phyloP scores from a whole-genome alignment of 805 yeast species.

The Metschnikowia reukaufii region DNA sequence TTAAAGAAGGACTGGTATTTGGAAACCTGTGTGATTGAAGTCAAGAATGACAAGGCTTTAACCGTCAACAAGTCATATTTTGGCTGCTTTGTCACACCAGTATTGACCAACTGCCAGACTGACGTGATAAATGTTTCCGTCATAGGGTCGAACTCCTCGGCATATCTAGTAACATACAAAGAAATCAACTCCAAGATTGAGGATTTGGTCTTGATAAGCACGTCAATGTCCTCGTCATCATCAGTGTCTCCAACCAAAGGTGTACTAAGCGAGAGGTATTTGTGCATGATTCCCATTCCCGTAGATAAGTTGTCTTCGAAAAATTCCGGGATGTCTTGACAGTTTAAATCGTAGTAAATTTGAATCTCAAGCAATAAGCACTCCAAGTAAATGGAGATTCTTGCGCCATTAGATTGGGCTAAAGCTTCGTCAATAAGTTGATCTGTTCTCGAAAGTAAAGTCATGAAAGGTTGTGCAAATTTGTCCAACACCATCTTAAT shows the following conservation, averaged over 20 bases:
- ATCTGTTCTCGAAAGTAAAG: constrained; percentile 68
- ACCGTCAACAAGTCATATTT: constrained; percentile 85
- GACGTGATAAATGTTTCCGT: constrained; percentile 77
- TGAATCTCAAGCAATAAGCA: constrained; percentile 71
- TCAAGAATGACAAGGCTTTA: constrained; percentile 74
- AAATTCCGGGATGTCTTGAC: constrained; percentile 97
- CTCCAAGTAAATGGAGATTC: constrained; percentile 60
- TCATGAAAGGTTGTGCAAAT: constrained; percentile 76
- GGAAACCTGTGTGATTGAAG: constrained; percentile 73
- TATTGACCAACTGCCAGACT: constrained; percentile 71
- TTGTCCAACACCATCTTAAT: constrained; percentile 83
- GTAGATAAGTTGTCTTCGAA: constrained; percentile 83
- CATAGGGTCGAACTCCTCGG: constrained; percentile 82
- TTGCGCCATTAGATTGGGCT: constrained; percentile 45
- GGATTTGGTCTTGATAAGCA: constrained; percentile 70
- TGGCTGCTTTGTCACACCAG: constrained; percentile 59
- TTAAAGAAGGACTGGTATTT: constrained; percentile 58
- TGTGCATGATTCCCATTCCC: constrained; percentile 81
- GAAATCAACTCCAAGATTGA: constrained; percentile 82
- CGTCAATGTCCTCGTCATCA: constrained; percentile 64
- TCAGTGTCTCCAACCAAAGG: constrained; percentile 53
- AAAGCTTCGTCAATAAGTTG: constrained; percentile 49
- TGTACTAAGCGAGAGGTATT: constrained; percentile 66
- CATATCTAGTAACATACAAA: constrained; percentile 85
- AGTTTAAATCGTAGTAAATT: constrained; percentile 88